Conservation (phyloP, 257 asterid genomes). For the Hygrophila difformis region DNA sequence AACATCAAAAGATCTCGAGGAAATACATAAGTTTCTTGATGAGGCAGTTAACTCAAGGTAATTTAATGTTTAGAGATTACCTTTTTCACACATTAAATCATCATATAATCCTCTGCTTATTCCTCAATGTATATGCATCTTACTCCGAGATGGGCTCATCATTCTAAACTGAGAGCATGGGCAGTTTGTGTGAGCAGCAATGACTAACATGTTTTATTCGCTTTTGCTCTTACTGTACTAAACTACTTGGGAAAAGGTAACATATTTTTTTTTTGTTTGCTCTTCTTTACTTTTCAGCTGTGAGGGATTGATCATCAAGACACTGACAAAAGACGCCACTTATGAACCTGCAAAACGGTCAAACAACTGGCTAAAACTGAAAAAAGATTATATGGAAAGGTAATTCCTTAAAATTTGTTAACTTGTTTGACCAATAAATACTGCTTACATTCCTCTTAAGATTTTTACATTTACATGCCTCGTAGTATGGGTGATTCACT, state of each 20-base stretch:
- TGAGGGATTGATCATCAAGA: slow-evolving; percentile 94
- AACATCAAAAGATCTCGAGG: slow-evolving; percentile 87
- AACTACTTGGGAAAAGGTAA: background rate
- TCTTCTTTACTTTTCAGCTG: slow-evolving; percentile 64
- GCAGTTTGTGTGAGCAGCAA: background rate
- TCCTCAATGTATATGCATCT: too few relatives aligned
- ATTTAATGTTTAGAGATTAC: too few relatives aligned
- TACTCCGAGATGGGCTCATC: too few relatives aligned
- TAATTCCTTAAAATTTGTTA: slow-evolving; percentile 14
- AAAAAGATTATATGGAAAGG: slow-evolving; percentile 93
- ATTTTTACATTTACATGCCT: slow-evolving; percentile 16
- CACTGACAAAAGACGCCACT: slow-evolving; percentile 79
- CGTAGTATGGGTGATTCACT: slow-evolving; percentile 87
- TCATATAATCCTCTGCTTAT: too few relatives aligned
- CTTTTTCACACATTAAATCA: too few relatives aligned
- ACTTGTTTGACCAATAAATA: slow-evolving; percentile 11
- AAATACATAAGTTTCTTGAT: slow-evolving; percentile 85
- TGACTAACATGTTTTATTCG: background rate
- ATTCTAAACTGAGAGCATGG: too few relatives aligned
- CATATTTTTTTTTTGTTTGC: background rate
- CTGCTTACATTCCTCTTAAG: slow-evolving; percentile 5
- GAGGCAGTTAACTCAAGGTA: slow-evolving; percentile 84
- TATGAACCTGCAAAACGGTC: slow-evolving; percentile 95
- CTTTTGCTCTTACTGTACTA: too few relatives aligned
- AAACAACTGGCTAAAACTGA: slow-evolving; percentile 85